Evolutionary conservation across 352 stramenopile species (phyloP), one percentile per base, ranked within the genome.

Genomic region (Peronospora tabacina): DNA sequence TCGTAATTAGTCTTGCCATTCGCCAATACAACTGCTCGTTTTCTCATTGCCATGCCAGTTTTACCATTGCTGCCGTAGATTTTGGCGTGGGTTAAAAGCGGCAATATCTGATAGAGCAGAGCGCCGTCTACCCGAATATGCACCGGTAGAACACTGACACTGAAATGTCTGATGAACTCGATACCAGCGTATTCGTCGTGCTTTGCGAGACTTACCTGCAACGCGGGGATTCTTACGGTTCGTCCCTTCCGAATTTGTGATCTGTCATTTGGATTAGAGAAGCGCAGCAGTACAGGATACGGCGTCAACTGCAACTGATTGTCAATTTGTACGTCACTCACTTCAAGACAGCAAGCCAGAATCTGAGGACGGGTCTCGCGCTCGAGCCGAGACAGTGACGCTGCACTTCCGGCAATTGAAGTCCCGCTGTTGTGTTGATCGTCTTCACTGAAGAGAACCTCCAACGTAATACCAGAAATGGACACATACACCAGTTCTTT

Each of bases 101-200:
- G 78, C 22, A 85, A 58, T 41, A 92, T 53, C 42, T 89, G 76
- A 24, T 83, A 90, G 5, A 92, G 63, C 29, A 94, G 58, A 7
- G 83, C 79, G 11, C 83, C 83, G 42, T 94, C 83, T 7, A 91
- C 79, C 28, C 83, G 82, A 44, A 90, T 63, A 37, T 90, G 80
- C 7, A 94, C 66, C 8, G 83, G 83, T 6, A 87, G 58, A 48
- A 88, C 58, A 8, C 60, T 76, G 7, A 68, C 61, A 35, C 78
- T 90, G 39, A 94, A 90, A 47, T 92, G 81, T 5, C 77, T 72
- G 33, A 94, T 89, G 32, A 94, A 94, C 29, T 94, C 68, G 58
- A 94, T 89, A 3, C 83, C 81, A 10, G 79, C 70, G 49, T 94
- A 92, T 30, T 87, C 79, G 28, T 91, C 82, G 35, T 94, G 79